Base-by-base conservation (phyloP, 192 early-diverging fungal genomes). In the Coemansia sp. region DNA sequence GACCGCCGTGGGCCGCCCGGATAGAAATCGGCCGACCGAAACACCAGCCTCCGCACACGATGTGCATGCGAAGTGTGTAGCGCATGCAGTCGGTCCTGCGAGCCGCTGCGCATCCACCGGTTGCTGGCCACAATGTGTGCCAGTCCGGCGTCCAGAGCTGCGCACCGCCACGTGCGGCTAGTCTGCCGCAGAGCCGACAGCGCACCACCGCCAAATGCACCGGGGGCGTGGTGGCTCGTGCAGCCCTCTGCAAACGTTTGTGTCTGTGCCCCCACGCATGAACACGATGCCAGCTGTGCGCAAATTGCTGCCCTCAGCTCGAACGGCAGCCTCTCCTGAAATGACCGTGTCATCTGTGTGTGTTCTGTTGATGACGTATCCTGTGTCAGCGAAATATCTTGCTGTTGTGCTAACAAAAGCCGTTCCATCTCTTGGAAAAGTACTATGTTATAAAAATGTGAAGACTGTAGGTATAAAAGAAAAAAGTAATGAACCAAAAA, bases 221-320 rank as follows among this genome's bases (percentile, higher is more conserved):
- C 71, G 0, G 76, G 71, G 4, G 76, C 60, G 57, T 79, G 76
- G 61, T 61, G 27, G 11, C 71, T 64, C 2, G 63, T 56, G 66
- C 76, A 79, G 1, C 67, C 71, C 3, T 35, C 52, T 43, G 66
- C 49, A 39, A 60, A 68, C 49, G 38, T 54, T 35, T 54, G 57
- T 2, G 48, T 58, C 19, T 54, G 66, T 0, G 66, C 49, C n/a
- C 18, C 24, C 4, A 56, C 24, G 63, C 73, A 75, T 19, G 67
- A 39, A 59, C 73, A 75, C 22, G 20, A 54, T 37, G 50, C 52
- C 16, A 75, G 62, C 59, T 56, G 73, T 12, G 47, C 55, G 56
- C 73, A 75, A 11, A 75, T 49, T 14, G 73, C 73, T 18, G 69
- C 59, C 54, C 69, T 18, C 22, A 75, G 68, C 60, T 75, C 73